A percentile compares a stretch with the other conserved stretches of the same genome.
Conservation (phyloP, 805 yeast genomes). For the Tetrapisispora iriomotensis region DNA sequence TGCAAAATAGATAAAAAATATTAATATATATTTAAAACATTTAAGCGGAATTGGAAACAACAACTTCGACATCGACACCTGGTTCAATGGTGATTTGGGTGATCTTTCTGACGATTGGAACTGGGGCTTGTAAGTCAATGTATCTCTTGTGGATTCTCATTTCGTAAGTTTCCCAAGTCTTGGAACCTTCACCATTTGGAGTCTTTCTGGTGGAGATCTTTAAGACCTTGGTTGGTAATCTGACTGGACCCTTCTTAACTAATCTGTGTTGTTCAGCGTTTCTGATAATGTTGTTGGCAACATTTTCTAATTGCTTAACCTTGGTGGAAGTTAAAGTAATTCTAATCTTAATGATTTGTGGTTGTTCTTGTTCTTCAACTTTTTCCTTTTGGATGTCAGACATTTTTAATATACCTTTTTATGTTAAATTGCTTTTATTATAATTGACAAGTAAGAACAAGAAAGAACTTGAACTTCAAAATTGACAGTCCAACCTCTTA, state of each 20-base stretch:
- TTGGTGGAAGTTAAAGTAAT: slow-evolving; percentile 98
- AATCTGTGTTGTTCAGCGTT: slow-evolving; percentile 78
- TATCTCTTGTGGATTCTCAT: slow-evolving; percentile 99
- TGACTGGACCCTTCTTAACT: slow-evolving; percentile 97
- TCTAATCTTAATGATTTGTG: slow-evolving; percentile 92
- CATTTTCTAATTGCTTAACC: slow-evolving; percentile 96
- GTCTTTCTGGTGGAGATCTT: slow-evolving; percentile 99
- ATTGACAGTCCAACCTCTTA: not conserved
- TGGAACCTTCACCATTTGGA: slow-evolving; percentile 99
- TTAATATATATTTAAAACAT: not conserved
- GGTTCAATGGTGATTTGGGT: slow-evolving; percentile 98
- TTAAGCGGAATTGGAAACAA: slow-evolving; percentile 45
- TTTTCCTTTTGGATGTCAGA: slow-evolving; percentile 81
- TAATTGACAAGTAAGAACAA: not conserved
- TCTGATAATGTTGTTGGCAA: slow-evolving; percentile 79
- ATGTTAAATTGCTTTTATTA: slow-evolving; percentile 5
- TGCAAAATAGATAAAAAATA: not conserved
- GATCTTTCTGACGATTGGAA: slow-evolving; percentile 84
- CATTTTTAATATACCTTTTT: slow-evolving; percentile 48
- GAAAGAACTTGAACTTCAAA: not conserved
- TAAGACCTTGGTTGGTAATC: slow-evolving; percentile 98
- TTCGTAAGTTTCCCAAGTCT: slow-evolving; percentile 99
- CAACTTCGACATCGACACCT: slow-evolving; percentile 96
- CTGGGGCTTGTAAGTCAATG: slow-evolving; percentile 96
- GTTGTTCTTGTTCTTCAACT: slow-evolving; percentile 71